phyloP scores from a whole-genome alignment of 148 eudicot genomes.

The Amaranthus hypochondriacus region DNA sequence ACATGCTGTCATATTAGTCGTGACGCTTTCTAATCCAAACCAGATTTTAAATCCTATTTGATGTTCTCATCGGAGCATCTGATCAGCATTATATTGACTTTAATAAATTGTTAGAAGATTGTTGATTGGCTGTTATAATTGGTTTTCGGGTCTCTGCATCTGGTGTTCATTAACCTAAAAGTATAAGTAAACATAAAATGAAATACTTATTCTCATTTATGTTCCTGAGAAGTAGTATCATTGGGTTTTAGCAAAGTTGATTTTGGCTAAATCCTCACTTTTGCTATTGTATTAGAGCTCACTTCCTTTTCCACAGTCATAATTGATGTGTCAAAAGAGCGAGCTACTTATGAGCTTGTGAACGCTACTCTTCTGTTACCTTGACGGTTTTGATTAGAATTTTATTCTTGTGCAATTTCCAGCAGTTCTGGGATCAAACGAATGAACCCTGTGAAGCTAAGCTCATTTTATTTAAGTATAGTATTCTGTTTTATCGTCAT shows the following conservation, averaged over 20 bases:
- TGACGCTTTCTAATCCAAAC: not conserved
- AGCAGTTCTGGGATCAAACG: not conserved
- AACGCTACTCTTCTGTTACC: too few species aligned
- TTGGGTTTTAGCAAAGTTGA: not conserved
- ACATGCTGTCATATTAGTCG: not conserved
- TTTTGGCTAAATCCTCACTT: not conserved
- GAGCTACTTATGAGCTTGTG: too few species aligned
- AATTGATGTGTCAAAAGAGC: too few species aligned
- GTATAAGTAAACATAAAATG: not conserved
- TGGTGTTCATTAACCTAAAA: not conserved
- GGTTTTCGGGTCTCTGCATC: not conserved
- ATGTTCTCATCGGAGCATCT: not conserved
- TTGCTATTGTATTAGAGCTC: not conserved
- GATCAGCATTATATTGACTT: not conserved
- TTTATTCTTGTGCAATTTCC: not conserved
- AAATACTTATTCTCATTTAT: not conserved
- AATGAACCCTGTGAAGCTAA: not conserved
- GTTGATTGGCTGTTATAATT: not conserved
- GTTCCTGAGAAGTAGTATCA: not conserved
- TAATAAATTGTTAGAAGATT: not conserved
- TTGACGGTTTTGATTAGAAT: too few species aligned
- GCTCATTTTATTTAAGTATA: not conserved
- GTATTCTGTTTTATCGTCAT: too few species aligned
- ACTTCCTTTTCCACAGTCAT: not conserved
- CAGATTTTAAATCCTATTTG: not conserved